Percentiles rank a stretch among this genome's conserved stretches.
These are phyloP conservation scores for Rhinocladiella mackenziei DNA, from an alignment of 2,329 filamentous ascomycete species.

Conservation along the genomic window DNA sequence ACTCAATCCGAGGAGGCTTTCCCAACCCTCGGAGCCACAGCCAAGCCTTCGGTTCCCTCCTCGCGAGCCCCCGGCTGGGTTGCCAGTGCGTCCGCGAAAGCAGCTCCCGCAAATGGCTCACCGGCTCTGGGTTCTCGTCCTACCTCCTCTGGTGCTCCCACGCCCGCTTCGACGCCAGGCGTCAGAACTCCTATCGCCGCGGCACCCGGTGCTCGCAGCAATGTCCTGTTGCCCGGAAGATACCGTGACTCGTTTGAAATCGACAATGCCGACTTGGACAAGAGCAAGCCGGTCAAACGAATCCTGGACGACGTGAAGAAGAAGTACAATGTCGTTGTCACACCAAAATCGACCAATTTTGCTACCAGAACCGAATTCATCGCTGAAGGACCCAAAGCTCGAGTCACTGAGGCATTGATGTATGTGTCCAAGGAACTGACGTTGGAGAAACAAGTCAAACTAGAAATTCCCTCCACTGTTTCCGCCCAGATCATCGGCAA, in stretches of 20 bases:
- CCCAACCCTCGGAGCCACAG: constrained; percentile 74
- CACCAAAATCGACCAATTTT: constrained; percentile 64
- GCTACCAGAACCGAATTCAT: constrained; percentile 75
- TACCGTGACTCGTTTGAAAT: constrained; percentile 73
- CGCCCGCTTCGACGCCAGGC: constrained; percentile 62
- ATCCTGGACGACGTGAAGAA: constrained; percentile 88
- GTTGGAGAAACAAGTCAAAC: constrained; percentile 67
- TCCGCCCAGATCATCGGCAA: constrained; percentile 91
- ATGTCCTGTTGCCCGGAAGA: constrained; percentile 64
- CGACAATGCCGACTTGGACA: constrained; percentile 69
- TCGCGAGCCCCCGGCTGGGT: constrained; percentile 58
- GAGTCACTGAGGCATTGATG: constrained; percentile 81
- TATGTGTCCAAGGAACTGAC: constrained; percentile 86
- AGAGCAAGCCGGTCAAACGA: constrained; percentile 75
- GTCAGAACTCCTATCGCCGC: constrained; percentile 45
- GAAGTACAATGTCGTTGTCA: constrained; percentile 80
- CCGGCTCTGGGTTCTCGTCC: constrained; percentile 51
- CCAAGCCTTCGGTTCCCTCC: constrained; percentile 73
- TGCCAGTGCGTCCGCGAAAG: constrained; percentile 44
- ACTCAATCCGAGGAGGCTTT: constrained; percentile 87
- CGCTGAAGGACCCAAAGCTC: constrained; percentile 76
- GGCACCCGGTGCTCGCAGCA: constrained; percentile 32
- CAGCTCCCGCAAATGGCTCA: constrained; percentile 44
- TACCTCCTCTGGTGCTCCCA: constrained; percentile 53
- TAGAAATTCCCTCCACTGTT: constrained; percentile 77